Percentiles rank a stretch among this genome's conserved stretches.
Evolutionary conservation across 2,329 filamentous ascomycete species (phyloP).

Genomic region (Ophiostoma tasmaniense): DNA sequence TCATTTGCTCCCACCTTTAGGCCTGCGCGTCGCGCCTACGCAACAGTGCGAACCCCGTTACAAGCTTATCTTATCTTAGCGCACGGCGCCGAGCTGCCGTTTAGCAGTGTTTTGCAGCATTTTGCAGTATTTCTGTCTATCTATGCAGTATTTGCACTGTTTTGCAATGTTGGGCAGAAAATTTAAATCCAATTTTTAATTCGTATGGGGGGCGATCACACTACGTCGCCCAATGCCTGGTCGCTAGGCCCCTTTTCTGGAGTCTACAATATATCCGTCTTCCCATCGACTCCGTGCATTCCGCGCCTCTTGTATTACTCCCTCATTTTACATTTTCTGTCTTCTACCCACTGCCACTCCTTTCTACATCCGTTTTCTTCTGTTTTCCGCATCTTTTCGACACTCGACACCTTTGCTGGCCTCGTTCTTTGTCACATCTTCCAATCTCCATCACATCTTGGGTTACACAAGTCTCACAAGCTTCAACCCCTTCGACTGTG

Average conservation of each 20-base stretch:
- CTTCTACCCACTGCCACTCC: not conserved
- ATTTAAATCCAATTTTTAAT: not conserved
- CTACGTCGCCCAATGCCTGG: constrained; percentile 1
- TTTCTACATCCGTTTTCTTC: not conserved
- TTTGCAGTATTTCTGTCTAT: not conserved
- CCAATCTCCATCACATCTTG: not conserved
- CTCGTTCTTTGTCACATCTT: not conserved
- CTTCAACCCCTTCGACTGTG: not conserved
- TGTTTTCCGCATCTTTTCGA: not conserved
- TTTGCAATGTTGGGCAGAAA: not conserved
- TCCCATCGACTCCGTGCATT: constrained; percentile 2
- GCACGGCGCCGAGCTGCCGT: not conserved
- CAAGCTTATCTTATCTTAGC: not conserved
- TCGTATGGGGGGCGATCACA: not conserved
- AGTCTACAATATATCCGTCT: not conserved
- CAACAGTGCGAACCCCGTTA: not conserved
- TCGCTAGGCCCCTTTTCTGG: constrained; percentile 8
- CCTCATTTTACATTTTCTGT: not conserved
- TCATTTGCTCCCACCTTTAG: not conserved
- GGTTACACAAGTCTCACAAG: not conserved
- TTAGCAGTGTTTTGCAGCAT: not conserved
- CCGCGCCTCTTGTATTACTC: not conserved
- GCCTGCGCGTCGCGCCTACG: not conserved
- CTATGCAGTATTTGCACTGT: not conserved
- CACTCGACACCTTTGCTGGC: not conserved